phyloP scores from a whole-genome alignment of 768 basidiomycete species.

The Boletellus emodensis region DNA sequence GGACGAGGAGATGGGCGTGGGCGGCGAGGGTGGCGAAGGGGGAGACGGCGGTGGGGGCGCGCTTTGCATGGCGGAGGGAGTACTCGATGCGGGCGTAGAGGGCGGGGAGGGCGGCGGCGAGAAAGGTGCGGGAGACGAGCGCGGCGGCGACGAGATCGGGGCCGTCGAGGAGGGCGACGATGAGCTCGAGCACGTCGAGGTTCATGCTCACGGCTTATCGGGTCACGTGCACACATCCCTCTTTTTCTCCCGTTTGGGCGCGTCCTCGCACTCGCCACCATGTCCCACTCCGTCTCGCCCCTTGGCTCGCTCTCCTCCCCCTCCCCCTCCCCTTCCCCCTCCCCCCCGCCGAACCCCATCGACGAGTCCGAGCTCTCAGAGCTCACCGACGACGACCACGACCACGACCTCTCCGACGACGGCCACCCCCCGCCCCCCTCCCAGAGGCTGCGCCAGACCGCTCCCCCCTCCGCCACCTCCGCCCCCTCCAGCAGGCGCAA shows the following conservation, averaged over 20 bases:
- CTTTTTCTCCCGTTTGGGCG: slow-evolving; percentile 10
- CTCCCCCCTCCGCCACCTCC: neutral
- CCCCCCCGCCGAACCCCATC: slow-evolving; percentile 41
- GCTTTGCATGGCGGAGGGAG: slow-evolving; percentile 52
- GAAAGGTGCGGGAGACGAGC: slow-evolving; percentile 63
- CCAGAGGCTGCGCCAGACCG: slow-evolving; percentile 10
- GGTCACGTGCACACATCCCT: slow-evolving; percentile 28
- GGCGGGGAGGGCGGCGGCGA: slow-evolving; percentile 57
- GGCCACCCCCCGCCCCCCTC: slow-evolving; percentile 15
- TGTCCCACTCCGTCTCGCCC: slow-evolving; percentile 32
- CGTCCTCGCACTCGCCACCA: slow-evolving; percentile 2
- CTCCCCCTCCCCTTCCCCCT: slow-evolving; percentile 68
- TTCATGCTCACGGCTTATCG: slow-evolving; percentile 46
- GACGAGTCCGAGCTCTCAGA: slow-evolving; percentile 76
- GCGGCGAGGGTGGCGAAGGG: slow-evolving; percentile 57
- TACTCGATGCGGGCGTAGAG: slow-evolving; percentile 60
- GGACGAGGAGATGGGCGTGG: slow-evolving; percentile 50
- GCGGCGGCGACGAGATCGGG: slow-evolving; percentile 56
- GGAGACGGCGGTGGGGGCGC: slow-evolving; percentile 44
- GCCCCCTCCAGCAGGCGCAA: slow-evolving; percentile 33
- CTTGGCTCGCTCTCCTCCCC: slow-evolving; percentile 66
- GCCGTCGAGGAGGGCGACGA: slow-evolving; percentile 51
- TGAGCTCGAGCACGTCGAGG: slow-evolving; percentile 68
- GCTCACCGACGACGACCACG: slow-evolving; percentile 78
- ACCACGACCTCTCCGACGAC: slow-evolving; percentile 25